Evolutionary conservation across 345 rosid genomes (phyloP).

Genomic region (Hibiscus tridactylites): DNA sequence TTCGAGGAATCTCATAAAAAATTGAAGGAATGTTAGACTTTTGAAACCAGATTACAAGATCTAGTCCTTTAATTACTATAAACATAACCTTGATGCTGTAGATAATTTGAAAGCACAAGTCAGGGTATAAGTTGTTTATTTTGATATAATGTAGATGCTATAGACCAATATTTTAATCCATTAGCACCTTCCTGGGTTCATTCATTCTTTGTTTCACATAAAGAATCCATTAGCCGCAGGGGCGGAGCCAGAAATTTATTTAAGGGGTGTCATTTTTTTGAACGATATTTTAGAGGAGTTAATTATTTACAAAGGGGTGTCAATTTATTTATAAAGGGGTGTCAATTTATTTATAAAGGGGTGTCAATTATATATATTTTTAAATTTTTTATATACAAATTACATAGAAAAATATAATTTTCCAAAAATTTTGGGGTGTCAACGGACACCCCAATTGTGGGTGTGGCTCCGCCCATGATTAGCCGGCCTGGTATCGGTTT

Average conservation of each 20-base stretch:
- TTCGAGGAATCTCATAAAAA: background rate
- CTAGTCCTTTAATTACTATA: background rate
- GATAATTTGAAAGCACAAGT: background rate
- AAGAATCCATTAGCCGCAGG: constrained; percentile 4
- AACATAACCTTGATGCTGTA: background rate
- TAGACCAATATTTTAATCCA: constrained; percentile 15
- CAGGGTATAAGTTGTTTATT: constrained; percentile 6
- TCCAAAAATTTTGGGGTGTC: too few relatives aligned
- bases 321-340: too few relatives aligned
- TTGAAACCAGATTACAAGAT: background rate
- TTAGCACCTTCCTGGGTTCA: constrained; percentile 7
- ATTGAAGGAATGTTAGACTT: background rate
- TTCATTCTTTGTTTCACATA: background rate
- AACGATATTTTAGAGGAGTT: too few relatives aligned
- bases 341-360: too few relatives aligned
- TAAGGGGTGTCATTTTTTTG: too few relatives aligned
- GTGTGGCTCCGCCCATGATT: too few relatives aligned
- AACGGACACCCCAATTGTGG: too few relatives aligned
- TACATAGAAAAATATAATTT: too few relatives aligned
- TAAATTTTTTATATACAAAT: too few relatives aligned
- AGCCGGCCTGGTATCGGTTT: background rate
- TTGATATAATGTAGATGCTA: constrained; percentile 13
- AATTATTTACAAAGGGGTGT: too few relatives aligned
- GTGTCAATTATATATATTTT: too few relatives aligned
- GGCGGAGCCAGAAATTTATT: too few relatives aligned